Conservation (phyloP, 108 stramenopile species). For the Aureococcus anophagefferens region DNA sequence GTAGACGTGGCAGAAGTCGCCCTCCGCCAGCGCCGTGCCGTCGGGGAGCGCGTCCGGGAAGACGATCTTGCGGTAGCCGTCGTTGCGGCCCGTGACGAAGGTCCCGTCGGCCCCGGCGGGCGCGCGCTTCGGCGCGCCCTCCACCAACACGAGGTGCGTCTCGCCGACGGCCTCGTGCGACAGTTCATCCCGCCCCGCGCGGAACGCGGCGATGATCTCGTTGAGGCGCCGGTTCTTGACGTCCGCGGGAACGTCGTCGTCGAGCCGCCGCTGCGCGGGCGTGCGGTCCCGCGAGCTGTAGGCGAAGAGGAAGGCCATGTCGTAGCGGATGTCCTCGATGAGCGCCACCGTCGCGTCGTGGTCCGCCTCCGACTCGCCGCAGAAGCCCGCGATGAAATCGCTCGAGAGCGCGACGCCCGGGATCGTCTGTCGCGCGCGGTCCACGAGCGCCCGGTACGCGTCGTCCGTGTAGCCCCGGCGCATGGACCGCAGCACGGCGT, state of each 20-base stretch:
- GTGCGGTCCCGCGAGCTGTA: constrained; percentile 89
- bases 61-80: not conserved
- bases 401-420: constrained; percentile 80
- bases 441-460: constrained; percentile 77
- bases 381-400: constrained; percentile 97
- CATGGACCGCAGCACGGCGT: constrained; percentile 79
- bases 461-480: constrained; percentile 87
- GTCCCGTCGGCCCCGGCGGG: not conserved
- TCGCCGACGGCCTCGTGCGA: not conserved
- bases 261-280: constrained; percentile 76
- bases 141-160: not conserved
- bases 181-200: not conserved
- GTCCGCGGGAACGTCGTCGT: constrained; percentile 85
- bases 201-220: not conserved
- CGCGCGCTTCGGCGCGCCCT: not conserved
- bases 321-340: constrained; percentile 73
- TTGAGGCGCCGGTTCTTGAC: constrained; percentile 69
- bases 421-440: constrained; percentile 53
- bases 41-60: not conserved
- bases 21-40: not conserved
- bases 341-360: constrained; percentile 78
- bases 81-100: not conserved
- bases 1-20: not conserved
- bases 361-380: constrained; percentile 91
- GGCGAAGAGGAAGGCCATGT: constrained; percentile 95